Percentiles rank a stretch among this genome's conserved stretches.
Evolutionary conservation across 805 yeast species (phyloP).

Genomic region (Myxozyma mucilagina): DNA sequence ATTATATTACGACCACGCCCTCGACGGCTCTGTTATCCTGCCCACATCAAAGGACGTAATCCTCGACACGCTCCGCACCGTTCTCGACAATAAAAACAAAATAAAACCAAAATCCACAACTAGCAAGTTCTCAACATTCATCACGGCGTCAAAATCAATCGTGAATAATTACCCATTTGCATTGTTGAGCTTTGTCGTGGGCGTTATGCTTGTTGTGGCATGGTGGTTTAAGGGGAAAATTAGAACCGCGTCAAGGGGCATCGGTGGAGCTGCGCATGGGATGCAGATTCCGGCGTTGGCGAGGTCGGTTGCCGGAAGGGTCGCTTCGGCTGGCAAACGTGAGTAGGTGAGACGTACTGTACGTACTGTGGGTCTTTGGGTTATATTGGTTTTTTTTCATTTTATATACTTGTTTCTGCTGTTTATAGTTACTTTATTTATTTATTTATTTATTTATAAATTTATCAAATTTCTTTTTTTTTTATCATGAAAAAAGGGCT

Average conservation of each 20-base stretch:
- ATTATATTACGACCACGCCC: conserved; percentile 38
- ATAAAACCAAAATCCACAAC: conserved; percentile 31
- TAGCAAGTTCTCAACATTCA: conserved; percentile 19
- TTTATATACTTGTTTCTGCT: no score
- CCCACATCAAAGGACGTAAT: conserved; percentile 12
- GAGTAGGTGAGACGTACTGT: no score
- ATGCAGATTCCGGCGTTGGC: no score
- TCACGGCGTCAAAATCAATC: conserved; percentile 5
- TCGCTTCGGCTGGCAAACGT: no score
- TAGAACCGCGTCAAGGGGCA: conserved; percentile 20
- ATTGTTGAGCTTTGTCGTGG: conserved; percentile 13
- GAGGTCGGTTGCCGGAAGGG: no score
- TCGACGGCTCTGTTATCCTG: conserved; percentile 32
- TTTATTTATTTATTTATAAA: no score
- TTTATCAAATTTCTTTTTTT: no score
- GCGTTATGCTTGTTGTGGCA: conserved; percentile 15
- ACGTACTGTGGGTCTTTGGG: no score
- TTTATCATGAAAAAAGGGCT: no score
- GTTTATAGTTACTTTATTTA: no score
- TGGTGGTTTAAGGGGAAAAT: conserved; percentile 28
- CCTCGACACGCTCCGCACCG: conserved; percentile 23
- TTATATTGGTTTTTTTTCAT: no score
- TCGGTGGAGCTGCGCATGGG: no score
- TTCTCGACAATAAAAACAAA: conserved; percentile 17
- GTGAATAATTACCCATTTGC: conserved; percentile 17